phyloP scores from a whole-genome alignment of 306 rosid species.

The Echinosophora koreensis region DNA sequence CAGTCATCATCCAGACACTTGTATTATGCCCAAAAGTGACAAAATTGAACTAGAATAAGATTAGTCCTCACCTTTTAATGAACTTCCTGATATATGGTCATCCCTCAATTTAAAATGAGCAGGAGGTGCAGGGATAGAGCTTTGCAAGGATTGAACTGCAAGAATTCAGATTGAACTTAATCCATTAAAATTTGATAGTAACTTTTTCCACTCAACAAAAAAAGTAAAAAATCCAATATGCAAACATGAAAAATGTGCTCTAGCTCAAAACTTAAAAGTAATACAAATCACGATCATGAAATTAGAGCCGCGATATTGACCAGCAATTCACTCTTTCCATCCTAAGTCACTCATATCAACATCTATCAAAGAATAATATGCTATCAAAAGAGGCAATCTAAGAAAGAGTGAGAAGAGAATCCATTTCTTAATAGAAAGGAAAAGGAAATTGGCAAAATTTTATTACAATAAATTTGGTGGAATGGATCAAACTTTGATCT shows the following conservation, averaged over 20 bases:
- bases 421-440: conserved; percentile 5
- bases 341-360: neutral
- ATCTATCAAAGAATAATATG: neutral
- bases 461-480: neutral
- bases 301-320: neutral
- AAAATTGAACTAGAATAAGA: neutral
- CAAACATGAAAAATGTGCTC: neutral
- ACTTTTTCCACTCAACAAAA: neutral
- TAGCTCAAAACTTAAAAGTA: neutral
- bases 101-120: conserved; percentile 71
- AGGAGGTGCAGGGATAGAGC: conserved; percentile 83
- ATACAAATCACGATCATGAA: neutral
- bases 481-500: neutral
- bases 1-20: neutral
- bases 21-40: neutral
- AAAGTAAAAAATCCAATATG: neutral
- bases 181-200: conserved; percentile 20
- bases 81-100: conserved; percentile 76
- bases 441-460: neutral
- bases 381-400: neutral
- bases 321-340: neutral
- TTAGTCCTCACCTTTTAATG: conserved; percentile 66
- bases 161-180: conserved; percentile 24
- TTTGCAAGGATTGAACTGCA: conserved; percentile 64
- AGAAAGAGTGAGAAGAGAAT: neutral